Evolutionary conservation across 1,139 yeast species (phyloP), one percentile per base, ranked within the genome.

Genomic region (Candida dubliniensis): DNA sequence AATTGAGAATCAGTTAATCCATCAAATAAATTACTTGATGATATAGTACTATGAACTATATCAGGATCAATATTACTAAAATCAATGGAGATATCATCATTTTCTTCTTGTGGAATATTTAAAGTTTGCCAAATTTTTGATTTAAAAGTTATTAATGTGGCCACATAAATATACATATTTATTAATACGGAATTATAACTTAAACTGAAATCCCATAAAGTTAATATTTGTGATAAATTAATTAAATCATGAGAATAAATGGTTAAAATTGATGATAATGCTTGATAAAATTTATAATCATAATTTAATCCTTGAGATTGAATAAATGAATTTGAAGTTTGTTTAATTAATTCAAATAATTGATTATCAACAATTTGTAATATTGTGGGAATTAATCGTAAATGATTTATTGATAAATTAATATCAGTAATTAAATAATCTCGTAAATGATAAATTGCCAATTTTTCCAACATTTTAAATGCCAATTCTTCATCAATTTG

Each of bases 351-450:
- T 48, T 67, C 66, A 53, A 77, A 82, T n/a, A 87, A 59, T 2
- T 66, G 60, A 1, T 64, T 61, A 54, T 87, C 95, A 2, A 71
- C 66, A 2, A 58, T 56, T 34, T 70, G 71, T 9, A 89, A 50
- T 1, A 91, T 55, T 2, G 79, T 72, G 0, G 96, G 90, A 2
- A 93, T 77, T 18, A 90, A 61, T 30, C 69, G 64, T 44, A 90
- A 64, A 49, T 88, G 91, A 44, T 76, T 77, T 11, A 87, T 62
- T 0, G 96, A 76, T 11, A 87, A 77, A 34, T 76, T 75, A 31
- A 93, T 74, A 30, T 81, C 79, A 5, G 83, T 77, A 60, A 88
- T 73, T 96, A 91, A 86, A 59, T 82, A 93, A 63, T 93, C 99
- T 40, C 98, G 72, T 38, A 93, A 66, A 58, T 83, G 87, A 44